These are phyloP conservation scores for Pleomassaria siparia DNA, from an alignment of 2,329 filamentous ascomycete genomes.

Conservation along the genomic window DNA sequence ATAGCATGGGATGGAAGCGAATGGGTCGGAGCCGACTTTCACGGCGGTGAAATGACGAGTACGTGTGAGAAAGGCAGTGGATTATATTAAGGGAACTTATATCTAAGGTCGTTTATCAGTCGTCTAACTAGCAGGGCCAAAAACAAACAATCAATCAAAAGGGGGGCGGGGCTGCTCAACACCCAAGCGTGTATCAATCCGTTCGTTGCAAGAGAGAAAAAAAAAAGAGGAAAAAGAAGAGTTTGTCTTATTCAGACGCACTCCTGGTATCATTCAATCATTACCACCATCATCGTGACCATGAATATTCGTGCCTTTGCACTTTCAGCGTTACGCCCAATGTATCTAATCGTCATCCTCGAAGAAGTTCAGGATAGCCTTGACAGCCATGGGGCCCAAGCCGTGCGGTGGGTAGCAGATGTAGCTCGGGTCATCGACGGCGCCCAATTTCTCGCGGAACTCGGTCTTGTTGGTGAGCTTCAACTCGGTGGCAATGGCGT, in stretches of 20 bases:
- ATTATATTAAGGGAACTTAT: background rate
- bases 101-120: background rate
- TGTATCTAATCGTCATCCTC: slow-evolving; percentile 60
- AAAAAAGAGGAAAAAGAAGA: background rate
- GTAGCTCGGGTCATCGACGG: slow-evolving; percentile 79
- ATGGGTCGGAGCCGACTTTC: too few species aligned
- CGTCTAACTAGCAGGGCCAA: background rate
- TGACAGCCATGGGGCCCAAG: slow-evolving; percentile 76
- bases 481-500: slow-evolving; percentile 77
- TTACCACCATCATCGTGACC: background rate
- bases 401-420: slow-evolving; percentile 89
- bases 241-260: background rate
- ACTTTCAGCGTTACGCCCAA: background rate
- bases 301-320: background rate
- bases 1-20: too few species aligned
- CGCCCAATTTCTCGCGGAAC: slow-evolving; percentile 89
- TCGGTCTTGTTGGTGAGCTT: slow-evolving; percentile 81
- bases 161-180: background rate
- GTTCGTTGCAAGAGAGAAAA: background rate
- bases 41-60: too few species aligned
- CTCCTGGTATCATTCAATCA: slow-evolving; percentile 1
- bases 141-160: too few species aligned
- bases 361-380: slow-evolving; percentile 89
- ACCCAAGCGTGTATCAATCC: slow-evolving; percentile 3
- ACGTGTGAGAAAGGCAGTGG: too few species aligned